Percentiles rank a stretch among this genome's conserved stretches.
Evolutionary conservation across 345 rosid genomes (phyloP).

Genomic region (Rubroshorea leprosula): DNA sequence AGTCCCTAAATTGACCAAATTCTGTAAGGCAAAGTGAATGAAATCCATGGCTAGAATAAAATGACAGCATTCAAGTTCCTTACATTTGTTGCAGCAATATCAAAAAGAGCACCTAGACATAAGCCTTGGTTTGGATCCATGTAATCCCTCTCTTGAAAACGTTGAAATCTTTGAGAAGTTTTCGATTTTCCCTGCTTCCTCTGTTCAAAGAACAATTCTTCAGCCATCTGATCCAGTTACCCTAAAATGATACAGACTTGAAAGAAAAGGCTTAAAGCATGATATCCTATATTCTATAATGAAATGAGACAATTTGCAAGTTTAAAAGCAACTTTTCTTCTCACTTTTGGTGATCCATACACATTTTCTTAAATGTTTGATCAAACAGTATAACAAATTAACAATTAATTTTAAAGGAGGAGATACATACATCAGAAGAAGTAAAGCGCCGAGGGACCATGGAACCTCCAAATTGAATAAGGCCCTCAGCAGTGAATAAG

Average conservation of each 20-base stretch:
- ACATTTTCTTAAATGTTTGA: neutral
- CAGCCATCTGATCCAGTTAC: neutral
- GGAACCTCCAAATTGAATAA: constrained; percentile 84
- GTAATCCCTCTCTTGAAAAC: constrained; percentile 78
- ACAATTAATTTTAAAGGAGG: neutral
- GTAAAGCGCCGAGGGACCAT: constrained; percentile 63
- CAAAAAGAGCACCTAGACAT: constrained; percentile 82
- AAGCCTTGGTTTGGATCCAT: constrained; percentile 85
- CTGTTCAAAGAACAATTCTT: constrained; percentile 29
- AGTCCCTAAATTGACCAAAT: constrained; percentile 58
- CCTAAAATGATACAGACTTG: neutral
- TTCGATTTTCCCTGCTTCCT: constrained; percentile 50
- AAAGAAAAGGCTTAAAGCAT: neutral
- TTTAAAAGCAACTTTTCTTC: too few relatives aligned
- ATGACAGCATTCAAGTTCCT: constrained; percentile 11
- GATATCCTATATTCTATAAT: too few relatives aligned
- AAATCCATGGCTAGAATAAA: neutral
- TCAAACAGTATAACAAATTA: neutral
- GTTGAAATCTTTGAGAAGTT: constrained; percentile 39
- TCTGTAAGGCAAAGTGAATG: constrained; percentile 3
- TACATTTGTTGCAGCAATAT: constrained; percentile 94
- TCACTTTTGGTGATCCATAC: constrained; percentile 1
- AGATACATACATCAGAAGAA: constrained; percentile 48
- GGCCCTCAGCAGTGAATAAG: constrained; percentile 74
- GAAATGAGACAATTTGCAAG: neutral